Percentiles rank a stretch among this genome's conserved stretches.
Evolutionary conservation across 83 land plant genomes (phyloP).

Genomic region (Isoetes engelmannii): DNA sequence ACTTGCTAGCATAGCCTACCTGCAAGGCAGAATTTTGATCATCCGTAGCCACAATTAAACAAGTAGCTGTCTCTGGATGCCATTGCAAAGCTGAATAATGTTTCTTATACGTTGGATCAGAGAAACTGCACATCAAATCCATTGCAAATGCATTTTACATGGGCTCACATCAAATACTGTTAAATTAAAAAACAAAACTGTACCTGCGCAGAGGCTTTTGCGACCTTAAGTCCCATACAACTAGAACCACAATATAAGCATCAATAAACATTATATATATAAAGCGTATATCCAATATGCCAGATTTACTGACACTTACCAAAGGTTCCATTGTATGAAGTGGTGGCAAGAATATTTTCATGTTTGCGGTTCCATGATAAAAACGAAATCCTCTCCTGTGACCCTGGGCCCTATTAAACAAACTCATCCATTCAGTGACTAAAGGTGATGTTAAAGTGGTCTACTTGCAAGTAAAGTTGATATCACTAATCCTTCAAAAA

Average conservation of each 20-base stretch:
- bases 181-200: not conserved
- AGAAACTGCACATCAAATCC: constrained; percentile 41
- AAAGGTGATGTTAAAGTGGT: not conserved
- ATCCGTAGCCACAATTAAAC: constrained; percentile 85
- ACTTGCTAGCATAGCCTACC: constrained; percentile 23
- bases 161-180: not conserved
- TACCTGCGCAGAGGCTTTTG: constrained; percentile 89
- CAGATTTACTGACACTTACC: constrained; percentile 36
- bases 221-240: constrained; percentile 87
- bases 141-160: not conserved
- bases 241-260: constrained; percentile 29
- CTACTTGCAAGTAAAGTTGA: not conserved
- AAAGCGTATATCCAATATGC: not conserved
- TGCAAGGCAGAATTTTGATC: constrained; percentile 75
- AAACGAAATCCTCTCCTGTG: constrained; percentile 65
- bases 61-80: constrained; percentile 85
- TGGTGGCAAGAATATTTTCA: constrained; percentile 71
- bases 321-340: constrained; percentile 76
- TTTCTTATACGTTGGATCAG: constrained; percentile 56
- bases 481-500: not conserved
- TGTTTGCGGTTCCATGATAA: constrained; percentile 91
- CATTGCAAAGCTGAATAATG: constrained; percentile 89
- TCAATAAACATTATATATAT: not conserved
- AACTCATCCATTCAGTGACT: not conserved
- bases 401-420: constrained; percentile 57